Evolutionary conservation across 1,139 yeast species (phyloP), one percentile per base, ranked within the genome.

Genomic region (Pneumocystis murina): DNA sequence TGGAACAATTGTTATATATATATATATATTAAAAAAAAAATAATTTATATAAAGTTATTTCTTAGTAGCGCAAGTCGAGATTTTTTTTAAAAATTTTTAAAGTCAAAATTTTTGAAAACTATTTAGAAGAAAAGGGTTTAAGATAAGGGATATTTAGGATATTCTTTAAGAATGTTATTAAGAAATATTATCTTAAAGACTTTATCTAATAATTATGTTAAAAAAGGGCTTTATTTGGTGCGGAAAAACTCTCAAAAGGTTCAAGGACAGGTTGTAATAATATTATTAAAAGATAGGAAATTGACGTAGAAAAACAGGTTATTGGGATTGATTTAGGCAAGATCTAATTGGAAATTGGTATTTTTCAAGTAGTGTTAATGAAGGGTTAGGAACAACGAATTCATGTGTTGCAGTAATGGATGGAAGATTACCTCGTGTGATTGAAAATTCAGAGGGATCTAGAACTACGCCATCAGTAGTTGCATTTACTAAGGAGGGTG

Each of bases 391-490:
- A 60, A 61, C 63, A 43, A 61, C 66, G 64, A 69, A 92, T 84
- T 92, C 98, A 65, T 97, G 98, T 67, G 98, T 92, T 69, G 98
- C 98, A 68, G 80, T 92, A 70, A 91, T 92, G 96, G 95, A 89
- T 78, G 98, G 98, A 76, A 87, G 89, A 79, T 79, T 86, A 67
- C 97, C 98, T 72, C 89, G 89, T 80, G 95, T 94, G 72, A 87
- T 92, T 72, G 97, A 91, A 81, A 92, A 92, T 79, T 87, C 96
- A 68, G 98, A 92, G 81, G 98, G 98, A 84, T 87, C 96, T 66
- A 87, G 98, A 80, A 92, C 98, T 69, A 92, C 98, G 62, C 98
- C 98, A 61, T 92, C 98, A 61, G 95, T 92, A 63, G 98, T 92
- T 71, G 98, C 97, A 66, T 91, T 92, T 84, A 88, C 96, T 76